Base-by-base conservation (phyloP, 2,329 filamentous ascomycete species). In the Xylariaceae sp. region DNA sequence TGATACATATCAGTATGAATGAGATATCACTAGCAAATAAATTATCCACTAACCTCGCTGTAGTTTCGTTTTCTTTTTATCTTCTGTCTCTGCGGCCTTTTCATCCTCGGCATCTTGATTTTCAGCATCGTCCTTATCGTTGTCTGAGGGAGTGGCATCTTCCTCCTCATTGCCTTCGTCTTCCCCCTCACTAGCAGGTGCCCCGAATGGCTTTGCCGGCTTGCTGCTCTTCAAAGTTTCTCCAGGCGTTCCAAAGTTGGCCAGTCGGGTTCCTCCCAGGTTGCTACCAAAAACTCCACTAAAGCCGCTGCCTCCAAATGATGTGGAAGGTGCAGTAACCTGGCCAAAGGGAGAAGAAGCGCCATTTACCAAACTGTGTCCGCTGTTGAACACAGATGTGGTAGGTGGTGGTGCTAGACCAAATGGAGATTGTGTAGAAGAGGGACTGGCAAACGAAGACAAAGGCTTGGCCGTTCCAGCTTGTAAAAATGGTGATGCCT, bases 141-240 rank as follows among this genome's bases (percentile, higher is more conserved):
- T 70, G 23, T 71, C 72, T n/a, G 69, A 74, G 16, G 60, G 50
- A 42, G 57, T 59, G 16, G 72, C 73, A 40, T 77, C 71, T 41
- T 75, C 72, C 9, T 73, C 72, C 2, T 66, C 71, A 2, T 71
- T 72, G 6, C 70, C 71, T 8, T 71, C 72, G 4, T 73, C 74
- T 2, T 69, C 72, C 9, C 72, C 72, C n/a, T 77, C 85, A 54
- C 83, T 87, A 32, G 86, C 85, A 1, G 89, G 83, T 10, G 90
- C 88, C 26, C 91, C 91, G 68, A 96, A 94, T 0, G 90, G 82
- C 71, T 84, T 90, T 3, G 81, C 79, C 11, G 84, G 78, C 69
- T 89, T 89, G 55, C 79, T 78, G 53, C 76, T 82, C 65, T 77
- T 80, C 32, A 81, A 72, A 10, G 73, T 74, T 29, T 74, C 73